Conservation (phyloP, 2,329 filamentous ascomycete species). For the Fusarium sp. region DNA sequence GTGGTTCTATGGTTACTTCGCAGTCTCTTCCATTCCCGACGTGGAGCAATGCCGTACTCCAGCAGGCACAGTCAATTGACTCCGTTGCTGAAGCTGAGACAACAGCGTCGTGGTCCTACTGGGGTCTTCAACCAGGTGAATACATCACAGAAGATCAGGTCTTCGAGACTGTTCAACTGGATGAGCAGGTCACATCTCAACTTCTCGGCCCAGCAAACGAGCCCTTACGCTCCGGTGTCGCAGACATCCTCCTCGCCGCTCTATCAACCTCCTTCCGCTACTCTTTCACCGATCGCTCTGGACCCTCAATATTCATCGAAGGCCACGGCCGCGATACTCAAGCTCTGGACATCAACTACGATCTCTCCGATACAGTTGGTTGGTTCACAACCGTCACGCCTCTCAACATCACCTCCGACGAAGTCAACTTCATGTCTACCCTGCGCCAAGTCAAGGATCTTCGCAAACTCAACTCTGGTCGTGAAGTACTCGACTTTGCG, state of each 20-base stretch:
- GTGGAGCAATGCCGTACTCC: not conserved
- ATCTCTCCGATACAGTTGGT: not conserved
- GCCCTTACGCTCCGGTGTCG: not conserved
- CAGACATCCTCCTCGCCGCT: not conserved
- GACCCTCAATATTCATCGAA: not conserved
- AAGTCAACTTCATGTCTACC: rapidly evolving
- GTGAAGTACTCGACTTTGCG: not conserved
- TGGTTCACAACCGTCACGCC: not conserved
- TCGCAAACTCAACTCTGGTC: not conserved
- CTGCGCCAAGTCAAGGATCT: not conserved
- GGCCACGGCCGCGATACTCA: not conserved
- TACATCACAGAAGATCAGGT: not conserved
- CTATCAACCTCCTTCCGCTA: not conserved
- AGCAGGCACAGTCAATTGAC: not conserved
- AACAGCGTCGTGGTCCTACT: not conserved
- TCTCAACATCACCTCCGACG: not conserved
- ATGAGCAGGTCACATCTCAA: not conserved
- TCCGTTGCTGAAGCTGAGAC: rapidly evolving
- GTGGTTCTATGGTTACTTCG: rapidly evolving
- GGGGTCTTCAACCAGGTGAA: not conserved
- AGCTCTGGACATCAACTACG: not conserved
- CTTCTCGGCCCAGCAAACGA: not conserved
- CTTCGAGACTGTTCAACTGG: not conserved
- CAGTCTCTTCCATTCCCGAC: not conserved
- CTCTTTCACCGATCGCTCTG: not conserved